Conservation (phyloP, 805 yeast species). For the Metschnikowia amazonensis region DNA sequence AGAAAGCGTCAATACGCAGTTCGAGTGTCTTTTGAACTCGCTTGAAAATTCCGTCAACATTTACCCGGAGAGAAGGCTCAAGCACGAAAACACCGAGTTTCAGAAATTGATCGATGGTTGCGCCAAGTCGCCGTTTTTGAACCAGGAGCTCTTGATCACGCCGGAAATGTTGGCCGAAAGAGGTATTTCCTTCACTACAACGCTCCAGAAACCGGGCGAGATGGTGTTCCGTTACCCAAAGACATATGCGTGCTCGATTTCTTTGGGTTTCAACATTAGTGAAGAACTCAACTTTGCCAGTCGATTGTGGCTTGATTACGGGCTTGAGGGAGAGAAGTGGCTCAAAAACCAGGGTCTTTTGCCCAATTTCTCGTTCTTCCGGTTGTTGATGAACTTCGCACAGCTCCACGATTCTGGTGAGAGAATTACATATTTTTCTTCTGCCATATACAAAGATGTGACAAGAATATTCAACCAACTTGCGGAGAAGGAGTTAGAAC, state of each 20-base stretch:
- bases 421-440: conserved; percentile 30
- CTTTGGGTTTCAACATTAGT: conserved; percentile 53
- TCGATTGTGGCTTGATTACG: conserved; percentile 49
- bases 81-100: conserved; percentile 23
- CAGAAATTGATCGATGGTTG: conserved; percentile 17
- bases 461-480: conserved; percentile 31
- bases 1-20: conserved; percentile 17
- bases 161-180: conserved; percentile 45
- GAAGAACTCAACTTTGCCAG: conserved; percentile 60
- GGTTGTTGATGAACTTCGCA: conserved; percentile 46
- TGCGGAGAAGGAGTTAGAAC: conserved; percentile 40
- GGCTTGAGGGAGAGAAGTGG: conserved; percentile 51
- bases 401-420: conserved; percentile 36
- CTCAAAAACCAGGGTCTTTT: conserved; percentile 41
- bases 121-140: conserved; percentile 18
- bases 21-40: conserved; percentile 27
- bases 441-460: conserved; percentile 32
- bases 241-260: conserved; percentile 47
- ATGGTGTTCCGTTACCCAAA: conserved; percentile 55
- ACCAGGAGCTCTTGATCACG: conserved; percentile 46
- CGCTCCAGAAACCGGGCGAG: conserved; percentile 61
- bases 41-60: conserved; percentile 32
- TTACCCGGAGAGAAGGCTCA: conserved; percentile 24
- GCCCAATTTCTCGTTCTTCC: conserved; percentile 52
- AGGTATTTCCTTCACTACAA: conserved; percentile 47